These are phyloP conservation scores for Dendrobium huoshanense DNA, from an alignment of 106 monocot genomes.

Conservation along the genomic window DNA sequence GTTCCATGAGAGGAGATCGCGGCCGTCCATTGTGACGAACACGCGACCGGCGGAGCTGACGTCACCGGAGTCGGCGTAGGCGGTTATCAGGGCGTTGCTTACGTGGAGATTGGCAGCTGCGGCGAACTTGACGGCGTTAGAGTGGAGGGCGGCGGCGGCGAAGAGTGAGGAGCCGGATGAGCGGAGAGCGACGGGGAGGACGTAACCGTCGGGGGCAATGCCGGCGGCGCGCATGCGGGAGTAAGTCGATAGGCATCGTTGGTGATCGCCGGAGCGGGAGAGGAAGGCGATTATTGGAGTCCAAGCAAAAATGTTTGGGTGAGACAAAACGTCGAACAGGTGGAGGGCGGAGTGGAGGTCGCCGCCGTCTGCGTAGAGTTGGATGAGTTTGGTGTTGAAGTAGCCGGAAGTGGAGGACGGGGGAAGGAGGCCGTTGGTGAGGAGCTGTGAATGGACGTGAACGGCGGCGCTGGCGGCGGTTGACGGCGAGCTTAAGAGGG, in stretches of 20 bases:
- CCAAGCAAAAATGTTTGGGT: conserved; percentile 27
- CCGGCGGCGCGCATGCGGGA: conserved; percentile 16
- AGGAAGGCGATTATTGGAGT: conserved; percentile 21
- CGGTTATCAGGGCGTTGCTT: conserved; percentile 9
- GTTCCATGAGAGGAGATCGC: conserved; percentile 23
- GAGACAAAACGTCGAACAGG: conserved; percentile 18
- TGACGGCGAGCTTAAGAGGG: background rate
- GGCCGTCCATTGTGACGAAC: conserved; percentile 12
- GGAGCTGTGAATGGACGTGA: conserved; percentile 10
- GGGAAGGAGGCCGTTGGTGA: conserved; percentile 11
- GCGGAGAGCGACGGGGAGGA: conserved; percentile 27
- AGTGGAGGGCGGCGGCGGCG: conserved; percentile 16
- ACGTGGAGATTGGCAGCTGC: conserved; percentile 1
- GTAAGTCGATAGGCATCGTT: conserved; percentile 9
- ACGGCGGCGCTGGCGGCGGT: background rate
- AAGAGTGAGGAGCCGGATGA: conserved; percentile 4
- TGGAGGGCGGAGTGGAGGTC: conserved; percentile 16
- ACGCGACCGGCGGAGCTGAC: background rate
- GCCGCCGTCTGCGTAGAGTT: conserved; percentile 25
- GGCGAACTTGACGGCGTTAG: conserved; percentile 20
- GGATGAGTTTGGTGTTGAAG: conserved; percentile 26
- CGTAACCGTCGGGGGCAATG: conserved; percentile 21
- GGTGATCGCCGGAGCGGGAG: conserved; percentile 13
- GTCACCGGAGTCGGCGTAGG: conserved; percentile 21
- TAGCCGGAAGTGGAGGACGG: conserved; percentile 6